Percentiles rank a stretch among this genome's conserved stretches.
Evolutionary conservation across 2,329 filamentous ascomycete species (phyloP).

Genomic region (Fusarium acutatum): DNA sequence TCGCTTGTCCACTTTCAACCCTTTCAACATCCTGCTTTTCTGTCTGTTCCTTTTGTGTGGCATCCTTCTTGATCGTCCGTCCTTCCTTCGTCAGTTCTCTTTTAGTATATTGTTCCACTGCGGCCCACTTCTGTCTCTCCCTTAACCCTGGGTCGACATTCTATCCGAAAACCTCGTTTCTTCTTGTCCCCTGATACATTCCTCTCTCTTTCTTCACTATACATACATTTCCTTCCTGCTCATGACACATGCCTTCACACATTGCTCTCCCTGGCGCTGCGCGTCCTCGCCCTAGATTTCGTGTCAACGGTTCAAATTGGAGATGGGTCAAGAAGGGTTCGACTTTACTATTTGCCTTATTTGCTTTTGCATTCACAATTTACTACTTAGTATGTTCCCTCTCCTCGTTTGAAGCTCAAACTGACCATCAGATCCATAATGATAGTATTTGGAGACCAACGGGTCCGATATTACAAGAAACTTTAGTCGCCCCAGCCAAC

Average conservation of each 20-base stretch:
- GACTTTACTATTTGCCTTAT: neutral
- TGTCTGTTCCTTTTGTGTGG: neutral
- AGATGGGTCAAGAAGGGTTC: conserved; percentile 21
- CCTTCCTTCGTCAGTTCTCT: neutral
- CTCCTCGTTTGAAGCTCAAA: neutral
- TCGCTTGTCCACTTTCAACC: conserved; percentile 9
- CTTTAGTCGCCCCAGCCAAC: neutral
- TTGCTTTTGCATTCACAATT: conserved; percentile 8
- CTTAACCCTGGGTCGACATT: neutral
- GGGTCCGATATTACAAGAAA: conserved; percentile 16
- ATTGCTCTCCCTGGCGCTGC: conserved; percentile 24
- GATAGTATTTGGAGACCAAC: conserved; percentile 21
- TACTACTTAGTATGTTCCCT: conserved; percentile 21
- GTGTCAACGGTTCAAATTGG: conserved; percentile 24
- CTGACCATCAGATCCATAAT: conserved; percentile 32
- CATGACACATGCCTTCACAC: conserved; percentile 29
- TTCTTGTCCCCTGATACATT: neutral
- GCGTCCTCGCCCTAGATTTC: conserved; percentile 25
- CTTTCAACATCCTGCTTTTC: neutral
- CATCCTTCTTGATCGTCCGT: neutral
- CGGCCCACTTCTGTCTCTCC: conserved; percentile 7
- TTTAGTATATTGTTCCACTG: neutral
- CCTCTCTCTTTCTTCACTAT: neutral
- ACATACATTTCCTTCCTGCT: neutral
- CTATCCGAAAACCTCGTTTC: neutral